Base-by-base conservation (phyloP, 2,329 filamentous ascomycete genomes). In the Ophiostoma sp. region DNA sequence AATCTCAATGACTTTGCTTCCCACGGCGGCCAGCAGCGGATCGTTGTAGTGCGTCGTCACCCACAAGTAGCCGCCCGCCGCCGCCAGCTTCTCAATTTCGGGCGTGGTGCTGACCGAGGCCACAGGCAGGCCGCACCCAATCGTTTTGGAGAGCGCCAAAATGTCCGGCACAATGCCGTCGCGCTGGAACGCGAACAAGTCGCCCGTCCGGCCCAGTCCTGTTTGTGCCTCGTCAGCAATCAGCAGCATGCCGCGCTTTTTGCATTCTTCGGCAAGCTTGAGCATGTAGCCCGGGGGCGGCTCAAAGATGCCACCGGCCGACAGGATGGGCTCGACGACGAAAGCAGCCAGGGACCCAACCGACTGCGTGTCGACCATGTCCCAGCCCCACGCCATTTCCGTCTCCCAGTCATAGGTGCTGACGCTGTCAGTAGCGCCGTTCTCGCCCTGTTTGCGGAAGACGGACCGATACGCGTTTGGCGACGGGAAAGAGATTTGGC, bases 41-140 rank as follows among this genome's bases (percentile, higher is more conserved):
- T 91, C 89, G 75, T 91, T 90, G 68, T 90, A 80, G 76, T 91
- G 89, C 0, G 89, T 91, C 0, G 88, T 91, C 75, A 88, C 86
- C 77, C 87, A 90, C 22, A 87, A 81, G 76, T 85, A 91, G 36
- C 84, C 85, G 2, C 82, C 81, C 22, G 88, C 84, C 12, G 80
- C 79, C 42, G 84, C 86, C 79, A 22, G 85, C 25, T 15, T 15
- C 9, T 57, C 55, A 6, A 57, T 57, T 15, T 57, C 55, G 2
- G 12, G 25, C 11, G 55, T 57, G 9, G 55, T 57, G 4, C 55
- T 57, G 55, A 57, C 55, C 55, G 55, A 31, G 12, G 55, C 55
- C 22, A 57, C 55, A 3, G 55, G 25, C 55, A 57, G 25, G 25
- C 55, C 55, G 25, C 55, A 57, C 3, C 55, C 55, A 17, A 57